Conservation (phyloP, 441 rosid species). For the Raphanus hybrid region DNA sequence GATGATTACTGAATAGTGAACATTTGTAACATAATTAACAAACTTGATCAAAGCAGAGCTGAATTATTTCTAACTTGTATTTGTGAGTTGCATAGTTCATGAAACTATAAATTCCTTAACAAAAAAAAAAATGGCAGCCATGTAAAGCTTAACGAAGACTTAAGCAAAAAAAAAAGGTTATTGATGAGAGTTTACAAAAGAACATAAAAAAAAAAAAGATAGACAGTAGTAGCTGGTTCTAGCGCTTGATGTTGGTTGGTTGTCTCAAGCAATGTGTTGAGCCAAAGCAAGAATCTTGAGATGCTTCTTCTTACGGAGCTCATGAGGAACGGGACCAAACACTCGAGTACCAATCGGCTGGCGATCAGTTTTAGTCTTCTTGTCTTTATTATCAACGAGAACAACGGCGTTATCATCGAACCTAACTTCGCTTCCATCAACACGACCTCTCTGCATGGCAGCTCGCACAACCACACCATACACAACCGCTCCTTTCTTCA, state of each 20-base stretch:
- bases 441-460: constrained; percentile 88
- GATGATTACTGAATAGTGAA: neutral
- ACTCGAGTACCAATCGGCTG: constrained; percentile 88
- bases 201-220: neutral
- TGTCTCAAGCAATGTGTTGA: constrained; percentile 70
- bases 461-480: constrained; percentile 89
- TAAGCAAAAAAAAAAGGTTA: no score
- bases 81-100: neutral
- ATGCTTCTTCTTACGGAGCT: constrained; percentile 83
- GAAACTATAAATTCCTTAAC: neutral
- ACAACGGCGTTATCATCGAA: constrained; percentile 96
- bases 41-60: neutral
- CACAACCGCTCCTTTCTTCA: constrained; percentile 90
- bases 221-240: neutral
- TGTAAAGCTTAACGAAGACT: neutral
- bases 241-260: neutral
- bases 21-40: neutral
- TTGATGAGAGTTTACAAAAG: neutral
- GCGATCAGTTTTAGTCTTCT: constrained; percentile 51
- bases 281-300: constrained; percentile 87
- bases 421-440: constrained; percentile 88
- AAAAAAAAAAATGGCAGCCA: no score
- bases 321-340: constrained; percentile 89
- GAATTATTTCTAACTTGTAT: neutral
- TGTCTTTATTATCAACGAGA: constrained; percentile 58